Evolutionary conservation across 2,329 filamentous ascomycete species (phyloP).

Genomic region (Sporothrix humicola): DNA sequence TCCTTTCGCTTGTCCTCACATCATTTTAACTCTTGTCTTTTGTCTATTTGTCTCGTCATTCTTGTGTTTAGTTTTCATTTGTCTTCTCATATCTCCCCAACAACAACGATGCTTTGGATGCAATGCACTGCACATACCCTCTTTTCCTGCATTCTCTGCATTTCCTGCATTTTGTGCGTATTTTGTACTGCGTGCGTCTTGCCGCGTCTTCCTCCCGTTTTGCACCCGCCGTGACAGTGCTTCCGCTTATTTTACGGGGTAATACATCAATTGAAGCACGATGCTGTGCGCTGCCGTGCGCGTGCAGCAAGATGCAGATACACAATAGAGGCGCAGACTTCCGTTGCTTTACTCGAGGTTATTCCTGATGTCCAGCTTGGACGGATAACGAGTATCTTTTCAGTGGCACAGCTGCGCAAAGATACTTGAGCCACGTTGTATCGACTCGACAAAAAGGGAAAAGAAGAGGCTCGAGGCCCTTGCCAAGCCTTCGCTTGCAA

Average conservation of each 20-base stretch:
- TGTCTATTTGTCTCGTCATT: neutral
- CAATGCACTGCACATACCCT: neutral
- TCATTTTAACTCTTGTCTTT: neutral
- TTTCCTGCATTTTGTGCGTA: neutral
- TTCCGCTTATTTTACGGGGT: conserved; percentile 6
- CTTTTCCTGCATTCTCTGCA: neutral
- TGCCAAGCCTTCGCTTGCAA: conserved; percentile 27
- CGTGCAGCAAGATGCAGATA: neutral
- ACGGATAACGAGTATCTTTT: neutral
- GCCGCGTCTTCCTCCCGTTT: neutral
- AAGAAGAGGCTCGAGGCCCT: conserved; percentile 20
- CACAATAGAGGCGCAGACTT: neutral
- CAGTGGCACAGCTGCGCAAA: neutral
- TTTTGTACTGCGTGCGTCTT: neutral
- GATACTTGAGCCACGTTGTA: conserved; percentile 7
- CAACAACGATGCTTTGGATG: conserved; percentile 9
- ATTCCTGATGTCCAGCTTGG: neutral
- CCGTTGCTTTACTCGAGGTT: too few species aligned
- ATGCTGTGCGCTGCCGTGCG: conserved; percentile 23
- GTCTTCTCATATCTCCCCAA: conserved; percentile 13
- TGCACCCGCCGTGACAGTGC: conserved; percentile 23
- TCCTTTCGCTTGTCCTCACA: too few species aligned
- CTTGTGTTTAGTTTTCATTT: neutral
- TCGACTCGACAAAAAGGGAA: conserved; percentile 6
- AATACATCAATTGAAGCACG: neutral